Evolutionary conservation across 768 basidiomycete species (phyloP).

Genomic region (Pleurotus cornucopiae): DNA sequence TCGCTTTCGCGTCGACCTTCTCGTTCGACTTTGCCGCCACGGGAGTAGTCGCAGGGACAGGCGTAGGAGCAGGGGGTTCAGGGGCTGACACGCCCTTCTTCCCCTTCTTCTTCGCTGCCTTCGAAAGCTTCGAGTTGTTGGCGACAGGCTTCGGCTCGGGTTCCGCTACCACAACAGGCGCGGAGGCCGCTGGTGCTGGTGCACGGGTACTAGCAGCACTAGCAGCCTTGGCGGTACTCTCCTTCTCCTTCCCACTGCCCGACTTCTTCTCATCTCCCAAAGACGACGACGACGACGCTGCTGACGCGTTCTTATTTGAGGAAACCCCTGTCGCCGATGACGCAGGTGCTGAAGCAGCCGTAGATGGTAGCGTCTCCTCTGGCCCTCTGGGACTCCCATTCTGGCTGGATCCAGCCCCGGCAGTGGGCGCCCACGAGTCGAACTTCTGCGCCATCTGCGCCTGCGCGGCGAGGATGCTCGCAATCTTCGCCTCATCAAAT

Average conservation of each 20-base stretch:
- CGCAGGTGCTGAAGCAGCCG: too few species aligned
- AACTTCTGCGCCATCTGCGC: slow-evolving; percentile 6
- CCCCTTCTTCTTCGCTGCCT: slow-evolving; percentile 2
- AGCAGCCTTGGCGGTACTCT: neutral
- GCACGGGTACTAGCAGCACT: neutral
- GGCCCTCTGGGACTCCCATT: neutral
- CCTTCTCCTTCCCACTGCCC: neutral
- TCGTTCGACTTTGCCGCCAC: neutral
- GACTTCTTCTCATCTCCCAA: neutral
- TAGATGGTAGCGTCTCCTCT: neutral
- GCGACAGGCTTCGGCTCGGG: neutral
- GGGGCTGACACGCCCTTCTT: neutral
- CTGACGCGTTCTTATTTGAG: neutral
- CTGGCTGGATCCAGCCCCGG: neutral
- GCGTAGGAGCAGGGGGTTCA: neutral
- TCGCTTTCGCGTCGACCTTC: neutral
- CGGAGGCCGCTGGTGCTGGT: neutral
- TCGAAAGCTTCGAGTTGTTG: neutral
- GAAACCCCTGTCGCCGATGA: too few species aligned
- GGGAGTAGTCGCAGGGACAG: neutral
- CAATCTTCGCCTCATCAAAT: slow-evolving; percentile 3
- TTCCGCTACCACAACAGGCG: neutral
- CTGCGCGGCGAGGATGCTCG: slow-evolving; percentile 1
- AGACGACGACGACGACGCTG: neutral
- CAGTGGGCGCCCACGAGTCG: neutral